phyloP scores from a whole-genome alignment of 164 flowering plant species.

The Litsea cubeba region DNA sequence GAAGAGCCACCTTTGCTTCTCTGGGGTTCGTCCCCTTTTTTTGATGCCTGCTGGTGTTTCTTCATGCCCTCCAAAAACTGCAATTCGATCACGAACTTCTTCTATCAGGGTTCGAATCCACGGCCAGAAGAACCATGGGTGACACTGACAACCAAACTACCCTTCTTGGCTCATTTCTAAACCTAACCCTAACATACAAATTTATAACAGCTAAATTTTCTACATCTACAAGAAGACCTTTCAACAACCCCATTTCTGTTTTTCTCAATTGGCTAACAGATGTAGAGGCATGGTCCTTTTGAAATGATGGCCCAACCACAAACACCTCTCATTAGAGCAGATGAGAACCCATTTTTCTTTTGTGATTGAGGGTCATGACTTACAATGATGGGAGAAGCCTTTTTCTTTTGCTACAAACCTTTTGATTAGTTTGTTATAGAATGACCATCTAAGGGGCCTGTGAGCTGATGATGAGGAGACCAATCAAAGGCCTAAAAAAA shows the following conservation, averaged over 20 bases:
- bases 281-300: constrained; percentile 20
- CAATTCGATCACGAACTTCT: not conserved
- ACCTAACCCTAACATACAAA: constrained; percentile 46
- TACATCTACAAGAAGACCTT: constrained; percentile 4
- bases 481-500: not conserved
- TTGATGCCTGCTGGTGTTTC: constrained; percentile 46
- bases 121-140: constrained; percentile 3
- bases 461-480: constrained; percentile 14
- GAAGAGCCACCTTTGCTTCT: constrained; percentile 30
- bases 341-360: constrained; percentile 6
- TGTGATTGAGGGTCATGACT: constrained; percentile 16
- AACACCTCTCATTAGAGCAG: constrained; percentile 19
- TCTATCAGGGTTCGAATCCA: not conserved
- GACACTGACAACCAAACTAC: not conserved
- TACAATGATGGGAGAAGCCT: constrained; percentile 23
- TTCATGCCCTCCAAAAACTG: constrained; percentile 33
- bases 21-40: constrained; percentile 27
- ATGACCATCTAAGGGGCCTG: constrained; percentile 35
- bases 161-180: constrained; percentile 2
- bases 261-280: not conserved
- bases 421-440: constrained; percentile 43
- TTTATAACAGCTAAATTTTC: constrained; percentile 28
- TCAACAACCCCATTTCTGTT: not conserved
- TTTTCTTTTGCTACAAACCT: not conserved
- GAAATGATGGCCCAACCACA: constrained; percentile 43